A percentile compares a stretch with the other conserved stretches of the same genome.
Conservation (phyloP, 164 flowering plant genomes). For the Macadamia integrifolia region DNA sequence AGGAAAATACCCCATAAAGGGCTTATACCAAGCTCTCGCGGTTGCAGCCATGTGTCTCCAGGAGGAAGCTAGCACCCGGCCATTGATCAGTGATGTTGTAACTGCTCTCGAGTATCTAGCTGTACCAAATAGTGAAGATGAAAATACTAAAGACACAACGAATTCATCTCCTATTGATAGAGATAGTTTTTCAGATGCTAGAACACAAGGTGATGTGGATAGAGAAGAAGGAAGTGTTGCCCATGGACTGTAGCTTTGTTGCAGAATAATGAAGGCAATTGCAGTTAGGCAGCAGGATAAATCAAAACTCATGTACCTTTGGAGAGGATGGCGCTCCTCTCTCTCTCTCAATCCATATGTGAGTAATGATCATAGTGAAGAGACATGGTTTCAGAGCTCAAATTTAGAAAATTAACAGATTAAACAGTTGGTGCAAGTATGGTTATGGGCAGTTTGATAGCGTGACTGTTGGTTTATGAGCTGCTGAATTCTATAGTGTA, state of each 20-base stretch:
- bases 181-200: background rate
- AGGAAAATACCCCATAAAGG: slow-evolving; percentile 57
- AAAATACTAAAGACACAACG: background rate
- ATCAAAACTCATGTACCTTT: too few species aligned
- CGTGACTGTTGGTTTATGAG: too few species aligned
- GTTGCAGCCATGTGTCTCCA: slow-evolving; percentile 94
- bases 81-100: slow-evolving; percentile 72
- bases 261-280: background rate
- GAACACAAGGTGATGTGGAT: background rate
- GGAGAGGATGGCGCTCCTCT: too few species aligned
- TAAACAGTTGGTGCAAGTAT: too few species aligned
- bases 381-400: too few species aligned
- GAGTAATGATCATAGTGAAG: too few species aligned
- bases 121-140: slow-evolving; percentile 7
- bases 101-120: slow-evolving; percentile 61
- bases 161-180: slow-evolving; percentile 1
- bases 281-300: slow-evolving; percentile 4
- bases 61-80: slow-evolving; percentile 71
- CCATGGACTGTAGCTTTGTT: background rate
- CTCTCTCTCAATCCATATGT: too few species aligned
- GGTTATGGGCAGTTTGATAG: too few species aligned
- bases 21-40: slow-evolving; percentile 81
- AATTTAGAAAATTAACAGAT: too few species aligned
- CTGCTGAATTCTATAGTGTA: too few species aligned
- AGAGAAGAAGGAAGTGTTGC: background rate